phyloP scores from a whole-genome alignment of 345 rosid genomes.

The Ceriops zippeliana region DNA sequence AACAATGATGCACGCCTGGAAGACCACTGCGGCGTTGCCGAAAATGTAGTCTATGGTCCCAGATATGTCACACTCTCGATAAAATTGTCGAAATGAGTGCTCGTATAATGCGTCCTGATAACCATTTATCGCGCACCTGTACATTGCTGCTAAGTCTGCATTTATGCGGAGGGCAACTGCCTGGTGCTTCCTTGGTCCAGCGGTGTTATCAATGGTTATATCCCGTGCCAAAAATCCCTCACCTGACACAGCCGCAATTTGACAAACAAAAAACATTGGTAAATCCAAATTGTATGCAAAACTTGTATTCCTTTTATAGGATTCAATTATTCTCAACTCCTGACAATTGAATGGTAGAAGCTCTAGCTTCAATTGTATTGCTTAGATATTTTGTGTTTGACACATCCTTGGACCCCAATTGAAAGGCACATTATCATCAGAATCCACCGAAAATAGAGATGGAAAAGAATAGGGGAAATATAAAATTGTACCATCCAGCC shows the following conservation, averaged over 20 bases:
- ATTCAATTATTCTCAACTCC: too few species aligned
- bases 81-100: constrained; percentile 75
- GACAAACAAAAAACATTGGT: not conserved
- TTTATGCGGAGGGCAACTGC: constrained; percentile 72
- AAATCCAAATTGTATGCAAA: too few species aligned
- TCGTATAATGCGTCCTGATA: constrained; percentile 69
- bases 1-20: constrained; percentile 65
- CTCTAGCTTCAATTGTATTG: not conserved
- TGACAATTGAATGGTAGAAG: too few species aligned
- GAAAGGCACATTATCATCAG: not conserved
- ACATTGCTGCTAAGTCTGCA: constrained; percentile 68
- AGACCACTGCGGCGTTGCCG: constrained; percentile 70
- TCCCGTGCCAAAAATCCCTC: constrained; percentile 79
- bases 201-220: constrained; percentile 60
- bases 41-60: constrained; percentile 76
- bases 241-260: constrained; percentile 59
- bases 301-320: too few species aligned
- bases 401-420: too few species aligned
- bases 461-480: not conserved
- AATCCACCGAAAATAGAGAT: not conserved
- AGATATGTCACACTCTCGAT: constrained; percentile 67
- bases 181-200: constrained; percentile 75
- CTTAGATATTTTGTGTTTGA: too few species aligned
- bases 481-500: constrained; percentile 66
- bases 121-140: constrained; percentile 54